Evolutionary conservation across 164 flowering plant species (phyloP), one percentile per base, ranked within the genome.

Genomic region (Houttuynia cordata): DNA sequence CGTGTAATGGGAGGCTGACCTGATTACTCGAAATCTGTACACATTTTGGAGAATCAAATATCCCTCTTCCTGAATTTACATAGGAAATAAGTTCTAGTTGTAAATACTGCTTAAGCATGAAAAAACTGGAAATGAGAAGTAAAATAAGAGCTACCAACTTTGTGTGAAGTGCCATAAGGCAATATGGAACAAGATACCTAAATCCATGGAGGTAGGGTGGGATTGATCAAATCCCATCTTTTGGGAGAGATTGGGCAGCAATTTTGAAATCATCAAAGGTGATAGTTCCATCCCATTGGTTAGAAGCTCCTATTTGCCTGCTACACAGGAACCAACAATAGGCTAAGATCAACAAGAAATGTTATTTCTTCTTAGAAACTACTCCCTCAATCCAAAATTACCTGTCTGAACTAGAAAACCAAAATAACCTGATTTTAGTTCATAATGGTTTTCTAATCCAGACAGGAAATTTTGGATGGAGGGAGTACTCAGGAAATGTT

Each of bases 201-300:
- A 51, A 67, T 66, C 87, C 86, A 82, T n/a, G 79, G 74, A 60
- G 86, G 82, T 40, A 65, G 63, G 51, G 14, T 63, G 34, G 78
- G 69, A 49, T 74, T 71, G n/a, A 56, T 22, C 34, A 53, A 63
- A 65, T 69, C 61, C 89, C 87, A 84, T 64, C 66, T 78, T 61
- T 72, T 30, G 71, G 67, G 64, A 84, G 78, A 37, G 73, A 58
- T 41, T 13, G 42, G 56, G 89, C 79, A 56, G 86, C 69, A 49
- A 62, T 10, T 47, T 21, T 57, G 61, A 84, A 86, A 5, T 82
- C 84, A 45, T 49, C 60, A 0, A 55, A 50, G 8, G 82, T 74
- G 42, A 86, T 68, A 20, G 79, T 79, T 40, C 89, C 89, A 68
- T 81, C 82, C 79, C 81, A 81, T 51, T 69, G 20, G 47, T 53